Percentiles rank a stretch among this genome's conserved stretches.
phyloP scores from a whole-genome alignment of 495 filamentous ascomycete genomes.

The Cercophora samala region DNA sequence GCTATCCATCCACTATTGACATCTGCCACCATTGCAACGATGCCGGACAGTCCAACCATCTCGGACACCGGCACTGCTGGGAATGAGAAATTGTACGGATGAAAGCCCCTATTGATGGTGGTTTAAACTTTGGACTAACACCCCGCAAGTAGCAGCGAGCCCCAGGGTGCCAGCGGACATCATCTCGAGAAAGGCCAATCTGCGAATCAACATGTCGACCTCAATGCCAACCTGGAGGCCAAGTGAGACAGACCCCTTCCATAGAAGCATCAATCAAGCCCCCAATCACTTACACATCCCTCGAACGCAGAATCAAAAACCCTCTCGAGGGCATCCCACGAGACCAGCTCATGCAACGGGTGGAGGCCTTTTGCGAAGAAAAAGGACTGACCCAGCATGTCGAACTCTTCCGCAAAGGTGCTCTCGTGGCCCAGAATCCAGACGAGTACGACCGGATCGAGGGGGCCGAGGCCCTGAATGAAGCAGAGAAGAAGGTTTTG shows the following conservation, averaged over 20 bases:
- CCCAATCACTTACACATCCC: background rate
- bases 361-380: slow-evolving; percentile 53
- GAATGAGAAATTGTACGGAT: background rate
- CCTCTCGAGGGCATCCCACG: slow-evolving; percentile 56
- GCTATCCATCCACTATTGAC: background rate
- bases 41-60: slow-evolving; percentile 18
- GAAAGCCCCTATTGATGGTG: background rate
- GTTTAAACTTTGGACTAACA: background rate
- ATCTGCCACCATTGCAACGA: slow-evolving; percentile 4
- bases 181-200: slow-evolving; percentile 38
- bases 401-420: slow-evolving; percentile 55
- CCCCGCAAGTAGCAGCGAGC: slow-evolving; percentile 16
- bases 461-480: slow-evolving; percentile 50
- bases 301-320: slow-evolving; percentile 39
- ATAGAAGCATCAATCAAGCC: background rate
- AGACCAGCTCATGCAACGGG: slow-evolving; percentile 51
- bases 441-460: slow-evolving; percentile 48
- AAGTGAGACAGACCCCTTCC: slow-evolving; percentile 37
- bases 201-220: slow-evolving; percentile 37
- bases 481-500: slow-evolving; percentile 53
- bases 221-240: slow-evolving; percentile 47
- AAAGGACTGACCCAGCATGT: slow-evolving; percentile 51
- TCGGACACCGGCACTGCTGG: slow-evolving; percentile 11
- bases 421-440: slow-evolving; percentile 65
- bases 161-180: slow-evolving; percentile 33